phyloP scores from a whole-genome alignment of 2,329 filamentous ascomycete genomes.

The Pseudocercospora cruenta region DNA sequence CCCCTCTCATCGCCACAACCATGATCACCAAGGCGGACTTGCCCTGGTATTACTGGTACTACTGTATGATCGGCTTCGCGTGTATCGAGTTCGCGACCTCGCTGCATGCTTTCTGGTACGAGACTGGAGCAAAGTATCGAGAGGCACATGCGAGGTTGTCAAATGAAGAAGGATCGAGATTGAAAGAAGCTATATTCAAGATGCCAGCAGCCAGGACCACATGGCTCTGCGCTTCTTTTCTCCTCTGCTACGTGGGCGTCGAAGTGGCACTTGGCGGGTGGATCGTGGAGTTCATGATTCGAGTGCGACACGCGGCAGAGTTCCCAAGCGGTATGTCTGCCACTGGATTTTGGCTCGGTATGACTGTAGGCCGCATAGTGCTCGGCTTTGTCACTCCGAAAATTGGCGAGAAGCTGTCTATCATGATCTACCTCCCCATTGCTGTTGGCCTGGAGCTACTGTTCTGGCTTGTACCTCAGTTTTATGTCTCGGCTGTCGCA shows the following conservation, averaged over 20 bases:
- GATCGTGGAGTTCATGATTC: conserved; percentile 87
- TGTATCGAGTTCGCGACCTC: conserved; percentile 60
- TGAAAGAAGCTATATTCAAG: conserved; percentile 55
- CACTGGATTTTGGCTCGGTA: conserved; percentile 82
- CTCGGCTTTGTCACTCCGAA: conserved; percentile 76
- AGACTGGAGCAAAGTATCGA: conserved; percentile 62
- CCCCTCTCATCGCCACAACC: conserved; percentile 71
- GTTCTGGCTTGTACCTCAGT: conserved; percentile 80
- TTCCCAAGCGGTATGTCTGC: conserved; percentile 76
- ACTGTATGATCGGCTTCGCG: conserved; percentile 69
- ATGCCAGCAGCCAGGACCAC: conserved; percentile 59
- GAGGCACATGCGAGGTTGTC: conserved; percentile 51
- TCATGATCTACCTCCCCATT: conserved; percentile 64
- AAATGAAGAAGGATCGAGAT: conserved; percentile 51
- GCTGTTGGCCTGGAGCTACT: conserved; percentile 69
- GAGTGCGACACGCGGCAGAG: conserved; percentile 67
- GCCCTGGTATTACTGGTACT: conserved; percentile 76
- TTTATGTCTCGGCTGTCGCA: conserved; percentile 72
- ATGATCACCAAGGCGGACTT: conserved; percentile 67
- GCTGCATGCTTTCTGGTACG: conserved; percentile 64
- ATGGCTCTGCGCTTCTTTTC: conserved; percentile 74
- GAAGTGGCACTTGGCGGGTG: conserved; percentile 79
- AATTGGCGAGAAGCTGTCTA: conserved; percentile 69
- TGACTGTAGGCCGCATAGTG: conserved; percentile 73
- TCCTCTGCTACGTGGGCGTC: conserved; percentile 77